Evolutionary conservation across 805 yeast species (phyloP).

Genomic region (Lachancea thermotolerans): DNA sequence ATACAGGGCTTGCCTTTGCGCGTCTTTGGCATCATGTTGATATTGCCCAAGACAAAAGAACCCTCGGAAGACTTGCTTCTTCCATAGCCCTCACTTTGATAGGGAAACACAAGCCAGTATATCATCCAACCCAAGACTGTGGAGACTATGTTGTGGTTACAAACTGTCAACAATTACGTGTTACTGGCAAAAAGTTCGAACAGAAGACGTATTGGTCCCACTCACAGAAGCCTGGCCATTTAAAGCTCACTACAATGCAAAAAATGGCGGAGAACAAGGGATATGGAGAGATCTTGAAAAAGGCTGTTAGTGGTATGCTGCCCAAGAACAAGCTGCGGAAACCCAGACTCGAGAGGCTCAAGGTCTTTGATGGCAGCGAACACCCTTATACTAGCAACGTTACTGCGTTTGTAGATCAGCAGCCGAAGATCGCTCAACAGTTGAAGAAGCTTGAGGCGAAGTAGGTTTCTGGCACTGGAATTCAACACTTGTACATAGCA

Average conservation of each 20-base stretch:
- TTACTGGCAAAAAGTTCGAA: slow-evolving; percentile 79
- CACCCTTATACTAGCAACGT: slow-evolving; percentile 82
- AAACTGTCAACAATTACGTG: slow-evolving; percentile 72
- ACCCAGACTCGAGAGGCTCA: slow-evolving; percentile 72
- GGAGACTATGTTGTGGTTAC: slow-evolving; percentile 98
- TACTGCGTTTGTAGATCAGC: slow-evolving; percentile 79
- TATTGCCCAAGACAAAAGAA: slow-evolving; percentile 72
- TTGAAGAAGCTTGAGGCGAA: slow-evolving; percentile 16
- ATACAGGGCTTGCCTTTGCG: slow-evolving; percentile 69
- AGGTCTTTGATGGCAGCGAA: slow-evolving; percentile 80
- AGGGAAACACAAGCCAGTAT: slow-evolving; percentile 97
- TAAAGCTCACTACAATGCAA: slow-evolving; percentile 77
- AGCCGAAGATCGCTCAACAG: slow-evolving; percentile 43
- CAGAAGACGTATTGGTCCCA: slow-evolving; percentile 87
- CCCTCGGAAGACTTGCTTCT: slow-evolving; percentile 89
- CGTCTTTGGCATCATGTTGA: slow-evolving; percentile 96
- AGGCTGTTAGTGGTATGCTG: slow-evolving; percentile 94
- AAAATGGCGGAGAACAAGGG: slow-evolving; percentile 73
- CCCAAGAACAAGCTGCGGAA: slow-evolving; percentile 85
- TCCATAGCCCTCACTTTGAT: slow-evolving; percentile 79
- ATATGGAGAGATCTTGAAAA: slow-evolving; percentile 71
- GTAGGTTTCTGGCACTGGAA: not conserved
- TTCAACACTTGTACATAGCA: slow-evolving; percentile 3
- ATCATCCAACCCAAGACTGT: slow-evolving; percentile 68
- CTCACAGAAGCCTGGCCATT: slow-evolving; percentile 82